phyloP scores from a whole-genome alignment of 2,329 filamentous ascomycete species.

The Fusarium sp. region DNA sequence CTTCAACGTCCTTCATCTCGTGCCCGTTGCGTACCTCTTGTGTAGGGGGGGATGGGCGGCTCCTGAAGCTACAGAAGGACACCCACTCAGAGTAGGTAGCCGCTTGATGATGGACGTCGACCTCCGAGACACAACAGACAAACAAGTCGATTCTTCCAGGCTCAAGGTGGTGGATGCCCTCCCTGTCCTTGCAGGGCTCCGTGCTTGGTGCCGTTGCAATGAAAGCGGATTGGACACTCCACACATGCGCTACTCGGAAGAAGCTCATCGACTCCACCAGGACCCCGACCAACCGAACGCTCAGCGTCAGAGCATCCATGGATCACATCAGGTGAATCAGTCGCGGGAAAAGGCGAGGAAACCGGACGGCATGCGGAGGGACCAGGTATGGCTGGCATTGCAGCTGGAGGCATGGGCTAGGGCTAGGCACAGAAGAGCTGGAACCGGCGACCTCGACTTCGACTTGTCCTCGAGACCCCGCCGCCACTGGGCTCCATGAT shows the following conservation, averaged over 20 bases:
- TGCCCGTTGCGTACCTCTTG: not conserved
- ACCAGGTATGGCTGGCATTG: constrained; percentile 2
- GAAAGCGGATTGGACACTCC: constrained; percentile 48
- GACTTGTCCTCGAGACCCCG: constrained; percentile 19
- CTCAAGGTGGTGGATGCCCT: constrained; percentile 33
- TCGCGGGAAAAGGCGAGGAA: constrained; percentile 16
- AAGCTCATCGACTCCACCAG: constrained; percentile 41
- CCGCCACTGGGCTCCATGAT: constrained; percentile 22
- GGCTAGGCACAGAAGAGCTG: not conserved
- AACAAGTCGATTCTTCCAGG: not conserved
- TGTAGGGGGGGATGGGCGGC: constrained; percentile 6
- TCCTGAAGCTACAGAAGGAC: constrained; percentile 15
- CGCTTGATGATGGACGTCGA: constrained; percentile 16
- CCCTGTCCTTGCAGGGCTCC: constrained; percentile 43
- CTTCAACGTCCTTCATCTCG: constrained; percentile 13
- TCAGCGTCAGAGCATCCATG: constrained; percentile 39
- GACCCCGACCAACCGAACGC: constrained; percentile 41
- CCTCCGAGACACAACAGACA: not conserved
- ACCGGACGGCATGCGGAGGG: constrained; percentile 6
- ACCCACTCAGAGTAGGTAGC: constrained; percentile 1
- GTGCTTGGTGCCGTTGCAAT: constrained; percentile 41
- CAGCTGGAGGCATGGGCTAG: not conserved
- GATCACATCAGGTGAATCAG: constrained; percentile 42
- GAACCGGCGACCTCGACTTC: not conserved
- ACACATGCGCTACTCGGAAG: constrained; percentile 41